Conservation (phyloP, 129 eudicot genomes). For the Ambrosia artemisiifolia region DNA sequence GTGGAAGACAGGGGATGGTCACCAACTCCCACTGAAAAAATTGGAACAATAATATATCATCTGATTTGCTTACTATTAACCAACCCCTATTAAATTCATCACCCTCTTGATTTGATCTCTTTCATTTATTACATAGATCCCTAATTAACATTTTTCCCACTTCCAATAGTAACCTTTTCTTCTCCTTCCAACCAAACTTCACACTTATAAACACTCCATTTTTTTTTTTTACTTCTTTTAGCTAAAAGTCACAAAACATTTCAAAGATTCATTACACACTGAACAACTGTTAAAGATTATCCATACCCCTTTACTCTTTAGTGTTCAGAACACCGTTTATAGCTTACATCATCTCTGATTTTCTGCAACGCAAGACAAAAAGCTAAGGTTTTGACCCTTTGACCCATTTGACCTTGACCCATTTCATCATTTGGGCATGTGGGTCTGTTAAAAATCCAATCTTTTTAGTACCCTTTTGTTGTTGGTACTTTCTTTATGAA, state of each 20-base stretch:
- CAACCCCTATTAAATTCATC: constrained; percentile 26
- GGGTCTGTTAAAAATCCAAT: constrained; percentile 33
- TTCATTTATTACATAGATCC: constrained; percentile 15
- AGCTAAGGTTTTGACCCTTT: constrained; percentile 32
- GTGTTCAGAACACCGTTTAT: constrained; percentile 15
- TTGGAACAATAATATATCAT: constrained; percentile 4
- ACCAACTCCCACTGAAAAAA: constrained; percentile 69
- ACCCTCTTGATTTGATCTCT: constrained; percentile 20
- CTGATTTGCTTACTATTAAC: background rate
- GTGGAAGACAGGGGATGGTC: constrained; percentile 40
- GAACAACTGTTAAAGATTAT: constrained; percentile 33
- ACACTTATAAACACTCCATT: too few species aligned
- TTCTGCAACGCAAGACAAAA: constrained; percentile 38
- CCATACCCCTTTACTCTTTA: background rate
- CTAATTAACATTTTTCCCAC: constrained; percentile 38
- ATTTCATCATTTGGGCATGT: constrained; percentile 39
- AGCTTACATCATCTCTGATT: constrained; percentile 25
- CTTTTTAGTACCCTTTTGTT: constrained; percentile 32
- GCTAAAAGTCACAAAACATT: constrained; percentile 40
- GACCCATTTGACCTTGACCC: constrained; percentile 32
- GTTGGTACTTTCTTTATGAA: constrained; percentile 19
- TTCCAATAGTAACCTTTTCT: constrained; percentile 24
- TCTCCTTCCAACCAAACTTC: constrained; percentile 23
- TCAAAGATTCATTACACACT: constrained; percentile 22
- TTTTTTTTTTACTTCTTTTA: constrained; percentile 40